phyloP scores from a whole-genome alignment of 495 filamentous ascomycete species.

The Penicillium simplicissimum region DNA sequence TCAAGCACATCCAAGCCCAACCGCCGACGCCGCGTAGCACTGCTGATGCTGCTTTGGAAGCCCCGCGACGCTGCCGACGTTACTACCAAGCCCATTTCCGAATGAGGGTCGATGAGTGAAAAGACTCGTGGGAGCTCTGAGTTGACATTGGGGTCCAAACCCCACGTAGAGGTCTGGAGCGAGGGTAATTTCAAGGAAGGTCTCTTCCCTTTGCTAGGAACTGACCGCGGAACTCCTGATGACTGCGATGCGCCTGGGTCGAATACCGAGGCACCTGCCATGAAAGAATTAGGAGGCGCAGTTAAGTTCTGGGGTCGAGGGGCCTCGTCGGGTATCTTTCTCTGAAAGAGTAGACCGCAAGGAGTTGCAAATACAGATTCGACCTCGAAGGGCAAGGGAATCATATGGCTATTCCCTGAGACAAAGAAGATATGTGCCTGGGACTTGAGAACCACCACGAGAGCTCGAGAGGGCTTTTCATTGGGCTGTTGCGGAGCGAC shows the following conservation, averaged over 20 bases:
- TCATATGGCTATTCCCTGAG: conserved; percentile 82
- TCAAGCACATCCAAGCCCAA: conserved; percentile 57
- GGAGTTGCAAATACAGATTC: conserved; percentile 82
- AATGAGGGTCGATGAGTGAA: conserved; percentile 81
- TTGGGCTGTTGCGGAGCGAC: conserved; percentile 18
- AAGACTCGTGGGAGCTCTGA: conserved; percentile 76
- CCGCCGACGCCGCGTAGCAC: conserved; percentile 22
- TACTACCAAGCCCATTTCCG: conserved; percentile 83
- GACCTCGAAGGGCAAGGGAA: conserved; percentile 93
- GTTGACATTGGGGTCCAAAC: conserved; percentile 37
- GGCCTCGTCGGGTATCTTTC: conserved; percentile 55
- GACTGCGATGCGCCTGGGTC: conserved; percentile 48
- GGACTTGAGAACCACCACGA: conserved; percentile 89
- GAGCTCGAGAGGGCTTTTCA: conserved; percentile 54
- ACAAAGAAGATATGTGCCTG: conserved; percentile 94
- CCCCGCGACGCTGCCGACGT: conserved; percentile 46
- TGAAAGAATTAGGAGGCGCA: conserved; percentile 78
- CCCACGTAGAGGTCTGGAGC: conserved; percentile 26
- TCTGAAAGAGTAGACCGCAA: conserved; percentile 78
- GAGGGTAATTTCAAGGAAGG: conserved; percentile 36
- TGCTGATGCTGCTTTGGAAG: conserved; percentile 32
- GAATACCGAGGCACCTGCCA: conserved; percentile 60
- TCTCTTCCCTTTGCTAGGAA: conserved; percentile 39
- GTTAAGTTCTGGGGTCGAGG: conserved; percentile 26
- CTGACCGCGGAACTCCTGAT: conserved; percentile 36